Evolutionary conservation across 345 rosid genomes (phyloP).

Genomic region (Angophora floribunda): DNA sequence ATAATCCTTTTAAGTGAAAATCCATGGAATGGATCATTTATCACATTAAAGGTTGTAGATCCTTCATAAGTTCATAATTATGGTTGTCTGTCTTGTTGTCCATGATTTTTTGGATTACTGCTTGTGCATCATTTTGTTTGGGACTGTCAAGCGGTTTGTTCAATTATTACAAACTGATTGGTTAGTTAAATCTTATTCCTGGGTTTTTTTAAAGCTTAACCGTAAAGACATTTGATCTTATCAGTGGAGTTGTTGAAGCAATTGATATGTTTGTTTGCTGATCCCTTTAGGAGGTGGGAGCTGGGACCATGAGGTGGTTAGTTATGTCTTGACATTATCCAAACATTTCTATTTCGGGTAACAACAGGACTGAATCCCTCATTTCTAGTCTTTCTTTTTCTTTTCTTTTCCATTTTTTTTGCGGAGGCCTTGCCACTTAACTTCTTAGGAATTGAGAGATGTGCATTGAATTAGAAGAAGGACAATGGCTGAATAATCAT

Average conservation of each 20-base stretch:
- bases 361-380: background rate
- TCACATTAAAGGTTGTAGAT: background rate
- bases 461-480: background rate
- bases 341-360: background rate
- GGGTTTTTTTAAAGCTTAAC: background rate
- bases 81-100: background rate
- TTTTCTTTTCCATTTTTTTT: background rate
- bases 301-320: background rate
- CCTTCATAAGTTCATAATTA: background rate
- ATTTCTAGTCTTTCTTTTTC: background rate
- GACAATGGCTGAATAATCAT: background rate
- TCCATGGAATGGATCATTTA: background rate
- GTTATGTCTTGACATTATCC: background rate
- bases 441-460: background rate
- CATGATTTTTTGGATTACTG: background rate
- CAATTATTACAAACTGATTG: background rate
- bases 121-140: background rate
- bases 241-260: background rate
- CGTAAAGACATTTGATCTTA: background rate
- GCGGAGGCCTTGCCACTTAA: background rate
- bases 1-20: background rate
- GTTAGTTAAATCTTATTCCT: background rate
- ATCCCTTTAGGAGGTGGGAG: background rate
- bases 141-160: background rate
- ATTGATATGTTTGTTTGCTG: background rate